Conservation (phyloP, 2,329 filamentous ascomycete genomes). For the Sphaerostilbella broomeana region DNA sequence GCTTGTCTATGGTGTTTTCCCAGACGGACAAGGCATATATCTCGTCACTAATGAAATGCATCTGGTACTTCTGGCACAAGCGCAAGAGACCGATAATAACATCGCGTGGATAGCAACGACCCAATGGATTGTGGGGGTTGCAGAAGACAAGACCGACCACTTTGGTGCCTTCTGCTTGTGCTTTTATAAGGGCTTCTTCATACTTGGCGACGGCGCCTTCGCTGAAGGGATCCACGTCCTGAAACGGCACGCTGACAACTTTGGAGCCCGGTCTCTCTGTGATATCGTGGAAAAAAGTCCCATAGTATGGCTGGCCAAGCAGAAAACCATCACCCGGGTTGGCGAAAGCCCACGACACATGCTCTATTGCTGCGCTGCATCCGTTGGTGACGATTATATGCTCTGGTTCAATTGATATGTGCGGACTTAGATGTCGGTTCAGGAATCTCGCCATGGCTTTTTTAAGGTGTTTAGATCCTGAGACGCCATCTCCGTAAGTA, state of each 20-base stretch:
- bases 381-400: conserved; percentile 35
- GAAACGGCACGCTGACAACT: conserved; percentile 39
- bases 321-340: conserved; percentile 34
- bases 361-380: conserved; percentile 34
- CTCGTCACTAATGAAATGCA: conserved; percentile 46
- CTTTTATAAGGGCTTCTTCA: conserved; percentile 35
- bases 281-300: conserved; percentile 40
- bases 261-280: conserved; percentile 32
- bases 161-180: conserved; percentile 30
- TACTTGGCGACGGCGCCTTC: conserved; percentile 36
- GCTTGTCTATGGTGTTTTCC: conserved; percentile 28
- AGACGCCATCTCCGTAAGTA: conserved; percentile 35
- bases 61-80: conserved; percentile 38
- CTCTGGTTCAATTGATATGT: conserved; percentile 22
- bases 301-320: conserved; percentile 38
- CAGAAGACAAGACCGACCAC: conserved; percentile 42
- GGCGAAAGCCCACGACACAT: conserved; percentile 32
- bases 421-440: conserved; percentile 26
- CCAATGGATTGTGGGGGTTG: conserved; percentile 45
- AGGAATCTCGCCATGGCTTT: conserved; percentile 28
- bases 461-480: conserved; percentile 30
- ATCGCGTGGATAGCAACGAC: conserved; percentile 37
- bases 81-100: conserved; percentile 34
- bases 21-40: conserved; percentile 48
- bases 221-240: conserved; percentile 36